Conservation (phyloP, 164 flowering plant species). For the Magnolia changhungtana region DNA sequence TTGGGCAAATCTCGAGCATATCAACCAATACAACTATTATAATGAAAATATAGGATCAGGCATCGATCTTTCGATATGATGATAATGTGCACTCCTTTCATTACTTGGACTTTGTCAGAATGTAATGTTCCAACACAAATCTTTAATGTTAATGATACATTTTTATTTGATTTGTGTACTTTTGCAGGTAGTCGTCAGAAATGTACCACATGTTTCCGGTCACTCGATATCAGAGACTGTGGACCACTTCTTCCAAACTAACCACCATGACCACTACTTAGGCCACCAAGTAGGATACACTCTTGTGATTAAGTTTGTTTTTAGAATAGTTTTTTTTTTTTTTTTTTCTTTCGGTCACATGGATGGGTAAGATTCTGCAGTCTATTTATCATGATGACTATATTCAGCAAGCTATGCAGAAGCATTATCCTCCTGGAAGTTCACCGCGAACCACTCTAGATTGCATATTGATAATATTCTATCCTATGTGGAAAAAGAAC, state of each 20-base stretch:
- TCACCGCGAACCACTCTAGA: background rate
- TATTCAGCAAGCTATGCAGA: no score
- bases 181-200: slow-evolving; percentile 81
- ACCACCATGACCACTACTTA: slow-evolving; percentile 78
- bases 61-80: background rate
- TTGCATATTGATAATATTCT: background rate
- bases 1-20: background rate
- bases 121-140: no score
- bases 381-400: background rate
- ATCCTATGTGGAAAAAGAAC: no score
- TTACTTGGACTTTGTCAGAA: background rate
- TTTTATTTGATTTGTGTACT: background rate
- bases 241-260: slow-evolving; percentile 74
- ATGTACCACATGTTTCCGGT: slow-evolving; percentile 69
- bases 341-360: background rate
- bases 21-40: background rate
- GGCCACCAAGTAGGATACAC: slow-evolving; percentile 69
- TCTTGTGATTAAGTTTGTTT: background rate
- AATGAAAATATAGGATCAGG: background rate
- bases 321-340: background rate
- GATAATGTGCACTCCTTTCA: background rate
- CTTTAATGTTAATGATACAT: no score
- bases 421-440: background rate
- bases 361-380: background rate
- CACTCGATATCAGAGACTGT: slow-evolving; percentile 71